phyloP scores from a whole-genome alignment of 495 filamentous ascomycete genomes.

The Thozetella sp. region DNA sequence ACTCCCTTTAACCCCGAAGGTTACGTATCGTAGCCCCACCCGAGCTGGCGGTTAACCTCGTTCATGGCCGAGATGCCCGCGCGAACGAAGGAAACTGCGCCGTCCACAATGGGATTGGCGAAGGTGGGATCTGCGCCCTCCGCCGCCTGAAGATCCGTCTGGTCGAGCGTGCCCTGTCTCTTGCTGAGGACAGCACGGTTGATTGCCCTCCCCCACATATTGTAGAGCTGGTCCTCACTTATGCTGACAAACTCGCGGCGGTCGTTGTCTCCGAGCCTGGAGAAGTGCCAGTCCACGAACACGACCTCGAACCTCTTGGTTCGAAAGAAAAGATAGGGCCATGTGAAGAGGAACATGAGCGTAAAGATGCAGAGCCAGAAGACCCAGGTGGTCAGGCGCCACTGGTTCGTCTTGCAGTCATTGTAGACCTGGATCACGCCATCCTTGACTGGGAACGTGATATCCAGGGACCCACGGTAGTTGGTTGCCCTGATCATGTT shows the following conservation, averaged over 20 bases:
- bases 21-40: conserved; percentile 44
- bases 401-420: conserved; percentile 52
- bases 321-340: conserved; percentile 64
- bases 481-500: conserved; percentile 55
- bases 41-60: conserved; percentile 44
- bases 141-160: conserved; percentile 37
- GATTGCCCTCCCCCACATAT: conserved; percentile 46
- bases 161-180: conserved; percentile 35
- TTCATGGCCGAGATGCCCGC: conserved; percentile 41
- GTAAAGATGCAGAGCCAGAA: conserved; percentile 60
- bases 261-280: conserved; percentile 21
- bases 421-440: conserved; percentile 54
- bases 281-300: conserved; percentile 53
- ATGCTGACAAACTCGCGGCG: conserved; percentile 43
- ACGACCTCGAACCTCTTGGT: conserved; percentile 65
- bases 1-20: conserved; percentile 4
- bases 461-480: conserved; percentile 56
- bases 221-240: conserved; percentile 47
- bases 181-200: conserved; percentile 39
- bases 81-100: conserved; percentile 28
- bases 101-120: conserved; percentile 22
- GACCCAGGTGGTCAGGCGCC: conserved; percentile 58
- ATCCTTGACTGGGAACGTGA: conserved; percentile 54
- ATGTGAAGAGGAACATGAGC: conserved; percentile 62
- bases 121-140: conserved; percentile 29